These are phyloP conservation scores for Rhizodiscina lignyota DNA, from an alignment of 495 filamentous ascomycete genomes.

Conservation along the genomic window DNA sequence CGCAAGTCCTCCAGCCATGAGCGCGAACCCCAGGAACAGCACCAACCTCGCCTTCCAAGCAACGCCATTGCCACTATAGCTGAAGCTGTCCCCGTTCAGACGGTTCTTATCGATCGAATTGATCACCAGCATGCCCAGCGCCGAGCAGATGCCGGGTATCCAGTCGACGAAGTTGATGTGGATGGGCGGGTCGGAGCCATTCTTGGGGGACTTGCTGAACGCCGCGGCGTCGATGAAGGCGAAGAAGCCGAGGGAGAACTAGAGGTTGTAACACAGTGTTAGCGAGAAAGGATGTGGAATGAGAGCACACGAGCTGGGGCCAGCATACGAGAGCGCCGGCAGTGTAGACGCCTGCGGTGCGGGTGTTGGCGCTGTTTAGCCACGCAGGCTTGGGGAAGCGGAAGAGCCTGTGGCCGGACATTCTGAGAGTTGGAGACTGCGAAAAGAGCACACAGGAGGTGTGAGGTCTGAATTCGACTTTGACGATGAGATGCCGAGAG, in stretches of 20 bases:
- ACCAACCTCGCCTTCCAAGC: conserved; percentile 95
- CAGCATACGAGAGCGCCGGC: conserved; percentile 67
- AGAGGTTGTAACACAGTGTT: conserved; percentile 1
- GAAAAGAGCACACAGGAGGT: too few relatives aligned
- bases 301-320: too few relatives aligned
- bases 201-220: conserved; percentile 65
- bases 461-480: too few relatives aligned
- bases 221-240: conserved; percentile 82
- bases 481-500: too few relatives aligned
- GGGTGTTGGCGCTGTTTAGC: conserved; percentile 71
- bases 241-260: conserved; percentile 98
- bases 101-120: conserved; percentile 93
- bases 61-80: conserved; percentile 70
- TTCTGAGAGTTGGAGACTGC: conserved; percentile 1
- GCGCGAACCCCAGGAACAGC: conserved; percentile 87
- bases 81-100: conserved; percentile 71
- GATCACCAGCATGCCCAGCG: conserved; percentile 95
- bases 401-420: conserved; percentile 23
- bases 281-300: too few relatives aligned
- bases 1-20: conserved; percentile 85
- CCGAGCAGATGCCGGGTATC: conserved; percentile 90
- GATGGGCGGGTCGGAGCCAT: conserved; percentile 60
- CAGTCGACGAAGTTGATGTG: conserved; percentile 97
- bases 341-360: conserved; percentile 70
- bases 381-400: conserved; percentile 41